A percentile compares a stretch with the other conserved stretches of the same genome.
phyloP scores from a whole-genome alignment of 2,329 filamentous ascomycete species.

The Talaromyces sp. region DNA sequence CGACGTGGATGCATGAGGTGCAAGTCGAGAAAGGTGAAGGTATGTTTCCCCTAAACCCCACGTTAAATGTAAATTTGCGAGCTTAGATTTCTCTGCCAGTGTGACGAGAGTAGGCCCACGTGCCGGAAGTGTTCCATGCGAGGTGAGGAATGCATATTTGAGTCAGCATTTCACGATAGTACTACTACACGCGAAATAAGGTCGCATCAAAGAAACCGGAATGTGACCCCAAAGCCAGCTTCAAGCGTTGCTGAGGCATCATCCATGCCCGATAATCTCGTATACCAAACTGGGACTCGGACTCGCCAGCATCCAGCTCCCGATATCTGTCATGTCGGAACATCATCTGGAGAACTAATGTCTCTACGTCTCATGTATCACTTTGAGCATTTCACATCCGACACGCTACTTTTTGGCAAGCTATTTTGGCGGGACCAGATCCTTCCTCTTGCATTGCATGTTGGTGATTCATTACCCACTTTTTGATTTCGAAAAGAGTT shows the following conservation, averaged over 20 bases:
- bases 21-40: conserved; percentile 8
- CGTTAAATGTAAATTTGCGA: too few relatives aligned
- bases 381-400: conserved; percentile 5
- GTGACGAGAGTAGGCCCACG: not conserved
- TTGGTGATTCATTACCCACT: not conserved
- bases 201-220: not conserved
- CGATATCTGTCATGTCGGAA: not conserved
- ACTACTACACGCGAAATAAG: not conserved
- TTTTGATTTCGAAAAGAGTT: not conserved
- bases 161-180: too few relatives aligned
- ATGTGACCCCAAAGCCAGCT: not conserved
- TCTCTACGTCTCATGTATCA: conserved; percentile 1
- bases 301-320: not conserved
- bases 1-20: conserved; percentile 1
- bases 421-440: conserved; percentile 1
- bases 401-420: not conserved
- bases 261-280: not conserved
- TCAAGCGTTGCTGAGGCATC: not conserved
- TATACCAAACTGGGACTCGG: not conserved
- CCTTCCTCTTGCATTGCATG: conserved; percentile 7
- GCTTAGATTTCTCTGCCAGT: not conserved
- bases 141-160: conserved; percentile 1
- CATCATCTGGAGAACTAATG: not conserved
- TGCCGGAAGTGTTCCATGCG: not conserved
- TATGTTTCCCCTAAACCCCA: not conserved